These are phyloP conservation scores for Ailanthus altissimus DNA, from an alignment of 345 rosid species.

Conservation along the genomic window DNA sequence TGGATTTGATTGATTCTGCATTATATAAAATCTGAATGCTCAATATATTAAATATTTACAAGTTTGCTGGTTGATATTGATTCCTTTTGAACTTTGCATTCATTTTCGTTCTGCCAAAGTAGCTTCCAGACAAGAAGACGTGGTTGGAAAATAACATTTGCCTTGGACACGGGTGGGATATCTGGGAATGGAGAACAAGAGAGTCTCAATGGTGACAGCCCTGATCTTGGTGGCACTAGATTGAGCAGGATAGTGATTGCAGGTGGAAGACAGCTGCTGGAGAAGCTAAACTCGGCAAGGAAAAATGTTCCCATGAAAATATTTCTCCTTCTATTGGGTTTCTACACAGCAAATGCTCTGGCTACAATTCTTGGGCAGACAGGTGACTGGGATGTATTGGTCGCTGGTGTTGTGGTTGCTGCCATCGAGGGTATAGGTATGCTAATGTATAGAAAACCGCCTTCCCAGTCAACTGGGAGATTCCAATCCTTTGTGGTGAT, in stretches of 20 bases:
- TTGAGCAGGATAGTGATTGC: constrained; percentile 87
- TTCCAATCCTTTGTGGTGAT: constrained; percentile 71
- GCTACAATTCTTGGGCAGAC: constrained; percentile 99
- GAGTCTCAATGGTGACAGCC: constrained; percentile 43
- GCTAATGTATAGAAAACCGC: constrained; percentile 74
- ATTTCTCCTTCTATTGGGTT: constrained; percentile 82
- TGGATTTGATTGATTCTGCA: neutral
- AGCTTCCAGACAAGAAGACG: constrained; percentile 51
- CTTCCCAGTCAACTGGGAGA: constrained; percentile 51
- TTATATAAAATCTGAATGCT: neutral
- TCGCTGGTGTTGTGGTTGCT: constrained; percentile 91
- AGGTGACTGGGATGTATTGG: constrained; percentile 96
- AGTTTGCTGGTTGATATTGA: neutral
- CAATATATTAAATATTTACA: neutral
- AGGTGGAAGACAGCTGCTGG: constrained; percentile 71
- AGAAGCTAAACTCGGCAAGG: constrained; percentile 78
- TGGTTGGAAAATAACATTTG: constrained; percentile 58
- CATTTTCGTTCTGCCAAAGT: constrained; percentile 4
- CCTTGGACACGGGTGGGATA: constrained; percentile 73
- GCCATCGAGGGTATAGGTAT: constrained; percentile 95
- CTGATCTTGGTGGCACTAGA: constrained; percentile 78
- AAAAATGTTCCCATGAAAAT: constrained; percentile 89
- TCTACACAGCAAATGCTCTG: constrained; percentile 94
- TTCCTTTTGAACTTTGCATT: neutral
- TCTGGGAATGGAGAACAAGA: constrained; percentile 62